These are phyloP conservation scores for Limonium bicolor DNA, from an alignment of 148 eudicot genomes.

Conservation along the genomic window DNA sequence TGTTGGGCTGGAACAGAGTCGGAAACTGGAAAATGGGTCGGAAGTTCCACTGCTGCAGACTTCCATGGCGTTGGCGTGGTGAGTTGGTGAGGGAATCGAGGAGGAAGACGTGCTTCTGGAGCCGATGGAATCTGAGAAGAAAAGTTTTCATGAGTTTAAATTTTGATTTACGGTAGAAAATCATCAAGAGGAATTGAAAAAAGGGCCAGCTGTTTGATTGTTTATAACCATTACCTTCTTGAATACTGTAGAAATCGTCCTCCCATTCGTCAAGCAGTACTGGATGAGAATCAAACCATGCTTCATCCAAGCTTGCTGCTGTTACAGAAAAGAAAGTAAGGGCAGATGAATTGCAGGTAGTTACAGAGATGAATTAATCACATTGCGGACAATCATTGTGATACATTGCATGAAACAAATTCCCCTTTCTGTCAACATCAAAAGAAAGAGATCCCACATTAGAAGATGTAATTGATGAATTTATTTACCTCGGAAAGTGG, in stretches of 20 bases:
- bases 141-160: not conserved
- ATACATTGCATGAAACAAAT: not conserved
- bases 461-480: slow-evolving; percentile 37
- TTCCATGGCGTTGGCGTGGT: too few species aligned
- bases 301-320: slow-evolving; percentile 64
- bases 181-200: too few species aligned
- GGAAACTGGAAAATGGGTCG: too few species aligned
- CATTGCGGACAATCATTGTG: not conserved
- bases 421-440: not conserved
- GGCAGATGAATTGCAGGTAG: slow-evolving; percentile 1
- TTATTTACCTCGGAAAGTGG: slow-evolving; percentile 18
- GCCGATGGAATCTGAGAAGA: not conserved
- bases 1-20: too few species aligned
- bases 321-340: slow-evolving; percentile 5
- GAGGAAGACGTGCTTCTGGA: not conserved
- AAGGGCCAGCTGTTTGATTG: too few species aligned
- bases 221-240: slow-evolving; percentile 66
- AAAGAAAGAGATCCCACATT: slow-evolving; percentile 26
- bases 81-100: not conserved
- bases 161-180: not conserved
- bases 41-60: too few species aligned
- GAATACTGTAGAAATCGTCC: slow-evolving; percentile 78
- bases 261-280: slow-evolving; percentile 83
- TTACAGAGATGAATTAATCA: not conserved
- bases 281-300: slow-evolving; percentile 73